Base-by-base conservation (phyloP, 106 monocot genomes). In the Narthecium ossifragum region DNA sequence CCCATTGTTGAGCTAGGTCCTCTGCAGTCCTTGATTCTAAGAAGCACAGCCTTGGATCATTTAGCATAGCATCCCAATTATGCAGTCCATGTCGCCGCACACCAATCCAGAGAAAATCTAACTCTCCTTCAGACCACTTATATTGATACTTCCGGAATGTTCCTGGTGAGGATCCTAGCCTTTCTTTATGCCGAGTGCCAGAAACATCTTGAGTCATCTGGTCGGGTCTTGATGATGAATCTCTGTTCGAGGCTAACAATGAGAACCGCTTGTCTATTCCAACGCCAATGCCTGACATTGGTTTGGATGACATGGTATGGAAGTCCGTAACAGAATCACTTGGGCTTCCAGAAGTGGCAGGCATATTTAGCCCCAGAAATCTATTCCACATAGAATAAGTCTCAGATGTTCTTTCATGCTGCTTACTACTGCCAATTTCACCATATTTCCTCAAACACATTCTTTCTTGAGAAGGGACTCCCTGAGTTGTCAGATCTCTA, bases 101-200 rank as follows among this genome's bases (percentile, higher is more conserved):
- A 6, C 93, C 93, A 58, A 93, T 89, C 93, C 93, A 93, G 33
- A 93, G 85, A 61, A 65, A 89, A 83, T 93, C 93, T 51, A 93
- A 57, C 57, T 93, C 93, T 45, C 80, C 89, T 75, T 93, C 93
- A 36, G 88, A 77, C 93, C 93, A 93, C 21, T 74, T 54, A 37
- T 18, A 57, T 52, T 46, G 53, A 43, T 51, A 56, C 56, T 41
- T 67, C 60, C 31, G 73, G 50, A 34, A 71, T 17, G 58, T 62
- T n/a, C 61, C 58, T 34, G 54, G 46, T 10, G 52, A 14, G 27
- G 39, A 48, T n/a, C 24, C 69, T 31, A 65, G 69, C n/a, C 61
- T 52, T 69, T 68, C 68, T 10, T 53, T 61, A n/a, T n/a, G n/a
- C 60, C 40, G 40, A 20, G 67, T 57, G 14, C 59, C 65, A 7